Evolutionary conservation across 176 grass and related monocot genomes (phyloP).

Genomic region (Urochloa ruziziensis): DNA sequence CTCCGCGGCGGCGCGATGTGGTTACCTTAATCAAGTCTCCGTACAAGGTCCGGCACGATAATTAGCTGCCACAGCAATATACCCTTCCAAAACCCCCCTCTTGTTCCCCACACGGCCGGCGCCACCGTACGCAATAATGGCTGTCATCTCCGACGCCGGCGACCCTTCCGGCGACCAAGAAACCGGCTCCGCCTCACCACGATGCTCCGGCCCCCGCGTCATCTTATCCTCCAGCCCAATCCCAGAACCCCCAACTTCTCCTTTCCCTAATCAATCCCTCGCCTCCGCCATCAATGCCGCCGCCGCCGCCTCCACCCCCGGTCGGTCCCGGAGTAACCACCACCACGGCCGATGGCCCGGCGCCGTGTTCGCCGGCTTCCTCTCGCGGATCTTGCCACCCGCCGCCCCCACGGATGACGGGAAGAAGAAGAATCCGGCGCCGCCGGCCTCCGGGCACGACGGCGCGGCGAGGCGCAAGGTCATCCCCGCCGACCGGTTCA

Average conservation of each 20-base stretch:
- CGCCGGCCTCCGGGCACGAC: not conserved
- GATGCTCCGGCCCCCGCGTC: not conserved
- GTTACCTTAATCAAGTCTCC: no score
- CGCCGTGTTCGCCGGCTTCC: not conserved
- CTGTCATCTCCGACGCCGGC: not conserved
- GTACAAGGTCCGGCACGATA: no score
- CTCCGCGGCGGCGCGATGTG: no score
- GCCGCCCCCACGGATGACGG: not conserved
- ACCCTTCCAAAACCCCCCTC: no score
- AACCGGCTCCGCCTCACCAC: not conserved
- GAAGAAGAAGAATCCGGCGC: not conserved
- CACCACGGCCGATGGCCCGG: not conserved
- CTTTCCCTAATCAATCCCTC: not conserved
- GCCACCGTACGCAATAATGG: not conserved
- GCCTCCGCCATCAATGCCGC: not conserved
- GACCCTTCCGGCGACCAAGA: not conserved
- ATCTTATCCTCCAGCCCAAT: not conserved
- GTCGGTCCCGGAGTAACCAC: not conserved
- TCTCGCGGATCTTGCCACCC: not conserved
- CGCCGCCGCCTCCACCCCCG: not conserved
- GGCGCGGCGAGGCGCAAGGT: not conserved
- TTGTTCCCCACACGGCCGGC: not conserved
- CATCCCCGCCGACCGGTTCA: not conserved
- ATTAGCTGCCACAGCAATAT: no score
- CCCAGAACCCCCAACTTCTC: not conserved